Conservation (phyloP, 306 rosid species). For the Leucaena leucocephala region DNA sequence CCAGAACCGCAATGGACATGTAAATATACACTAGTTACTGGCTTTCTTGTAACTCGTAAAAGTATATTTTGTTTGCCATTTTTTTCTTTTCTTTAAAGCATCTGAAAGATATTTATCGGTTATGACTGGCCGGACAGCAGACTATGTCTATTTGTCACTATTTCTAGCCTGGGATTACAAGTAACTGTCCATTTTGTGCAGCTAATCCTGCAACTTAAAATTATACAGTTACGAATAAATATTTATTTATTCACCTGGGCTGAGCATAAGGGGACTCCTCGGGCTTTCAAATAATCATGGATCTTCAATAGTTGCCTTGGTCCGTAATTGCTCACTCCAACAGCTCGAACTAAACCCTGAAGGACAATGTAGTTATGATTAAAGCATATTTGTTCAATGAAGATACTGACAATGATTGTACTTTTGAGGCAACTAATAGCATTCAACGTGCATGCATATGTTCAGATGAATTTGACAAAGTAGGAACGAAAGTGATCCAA, state of each 20-base stretch:
- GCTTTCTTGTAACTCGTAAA: background rate
- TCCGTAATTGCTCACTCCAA: constrained; percentile 97
- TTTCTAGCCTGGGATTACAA: background rate
- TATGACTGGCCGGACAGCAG: constrained; percentile 15
- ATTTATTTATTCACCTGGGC: constrained; percentile 67
- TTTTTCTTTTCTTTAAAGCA: background rate
- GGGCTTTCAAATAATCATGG: constrained; percentile 72
- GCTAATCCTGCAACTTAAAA: background rate
- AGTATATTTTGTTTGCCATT: background rate
- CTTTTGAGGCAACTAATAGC: background rate
- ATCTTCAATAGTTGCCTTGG: constrained; percentile 90
- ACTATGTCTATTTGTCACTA: constrained; percentile 12
- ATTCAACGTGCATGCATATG: constrained; percentile 10
- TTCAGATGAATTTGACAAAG: constrained; percentile 5
- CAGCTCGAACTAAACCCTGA: constrained; percentile 90
- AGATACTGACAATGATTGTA: constrained; percentile 17
- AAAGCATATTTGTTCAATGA: constrained; percentile 10
- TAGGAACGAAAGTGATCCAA: background rate
- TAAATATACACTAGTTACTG: background rate
- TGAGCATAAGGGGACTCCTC: constrained; percentile 87
- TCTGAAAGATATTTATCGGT: background rate
- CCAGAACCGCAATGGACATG: background rate
- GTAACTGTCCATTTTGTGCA: background rate
- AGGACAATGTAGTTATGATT: constrained; percentile 33
- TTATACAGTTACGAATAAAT: background rate